A percentile compares a stretch with the other conserved stretches of the same genome.
phyloP scores from a whole-genome alignment of 345 rosid species.

The thale cress (Arabidopsis thaliana) region DNA sequence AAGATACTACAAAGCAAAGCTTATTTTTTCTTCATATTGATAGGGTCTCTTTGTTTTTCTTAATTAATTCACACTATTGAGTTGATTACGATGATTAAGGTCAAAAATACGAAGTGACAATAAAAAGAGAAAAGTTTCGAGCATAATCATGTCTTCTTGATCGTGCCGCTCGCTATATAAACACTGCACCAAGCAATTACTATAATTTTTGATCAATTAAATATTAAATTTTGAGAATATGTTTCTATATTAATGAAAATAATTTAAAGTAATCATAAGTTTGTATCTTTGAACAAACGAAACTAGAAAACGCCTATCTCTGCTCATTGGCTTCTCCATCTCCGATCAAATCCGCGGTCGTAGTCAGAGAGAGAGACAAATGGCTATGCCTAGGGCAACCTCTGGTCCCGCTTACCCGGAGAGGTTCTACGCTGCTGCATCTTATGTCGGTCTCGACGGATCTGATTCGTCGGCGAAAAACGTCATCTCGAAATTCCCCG shows the following conservation, averaged over 20 bases:
- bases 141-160: slow-evolving; percentile 10
- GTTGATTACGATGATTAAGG: background rate
- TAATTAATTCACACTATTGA: too few relatives aligned
- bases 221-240: too few relatives aligned
- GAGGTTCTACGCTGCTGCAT: slow-evolving; percentile 93
- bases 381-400: slow-evolving; percentile 80
- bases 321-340: slow-evolving; percentile 32
- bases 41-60: background rate
- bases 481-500: slow-evolving; percentile 75
- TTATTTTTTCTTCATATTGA: background rate
- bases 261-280: slow-evolving; percentile 4
- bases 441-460: slow-evolving; percentile 90
- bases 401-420: slow-evolving; percentile 98
- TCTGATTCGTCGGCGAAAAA: slow-evolving; percentile 61
- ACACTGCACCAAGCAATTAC: too few relatives aligned
- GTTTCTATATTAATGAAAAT: background rate
- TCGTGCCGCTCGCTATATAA: slow-evolving; percentile 11
- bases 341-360: slow-evolving; percentile 45
- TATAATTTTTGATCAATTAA: too few relatives aligned
- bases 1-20: slow-evolving; percentile 9
- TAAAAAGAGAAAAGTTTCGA: background rate
- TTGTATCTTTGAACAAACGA: slow-evolving; percentile 31
- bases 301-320: slow-evolving; percentile 31
- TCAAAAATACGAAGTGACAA: background rate
- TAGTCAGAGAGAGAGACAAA: slow-evolving; percentile 35